These are phyloP conservation scores for Cryptococcus deneoformans DNA, from an alignment of 1,284 basidiomycete species.

Conservation along the genomic window DNA sequence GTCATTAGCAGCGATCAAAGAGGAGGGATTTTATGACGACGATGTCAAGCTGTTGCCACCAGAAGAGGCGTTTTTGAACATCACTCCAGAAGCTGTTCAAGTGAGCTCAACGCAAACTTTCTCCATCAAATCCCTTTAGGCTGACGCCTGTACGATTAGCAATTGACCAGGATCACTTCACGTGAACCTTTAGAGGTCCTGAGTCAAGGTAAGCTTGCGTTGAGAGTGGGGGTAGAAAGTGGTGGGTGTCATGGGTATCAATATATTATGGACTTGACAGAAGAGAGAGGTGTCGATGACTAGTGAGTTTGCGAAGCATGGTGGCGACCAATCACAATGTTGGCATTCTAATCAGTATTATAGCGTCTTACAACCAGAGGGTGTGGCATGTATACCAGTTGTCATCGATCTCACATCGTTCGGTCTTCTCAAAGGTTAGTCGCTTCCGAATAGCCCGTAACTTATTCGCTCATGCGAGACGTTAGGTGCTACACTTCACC, in stretches of 20 bases:
- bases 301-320: conserved; percentile 48
- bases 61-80: conserved; percentile 32
- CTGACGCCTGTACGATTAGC: conserved; percentile 21
- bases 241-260: conserved; percentile 60
- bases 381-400: conserved; percentile 43
- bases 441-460: neutral
- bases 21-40: conserved; percentile 44
- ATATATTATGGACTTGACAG: conserved; percentile 56
- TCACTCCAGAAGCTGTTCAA: conserved; percentile 42
- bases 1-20: conserved; percentile 38
- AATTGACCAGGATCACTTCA: conserved; percentile 44
- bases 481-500: conserved; percentile 56
- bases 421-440: conserved; percentile 45
- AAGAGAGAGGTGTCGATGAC: conserved; percentile 52
- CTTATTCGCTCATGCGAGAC: conserved; percentile 10
- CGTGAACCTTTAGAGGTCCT: conserved; percentile 43
- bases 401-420: conserved; percentile 47
- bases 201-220: conserved; percentile 44
- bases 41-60: conserved; percentile 37
- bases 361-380: conserved; percentile 41
- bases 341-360: neutral
- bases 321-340: neutral
- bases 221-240: conserved; percentile 55
- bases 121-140: neutral
- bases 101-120: conserved; percentile 20